Evolutionary conservation across 2,329 filamentous ascomycete species (phyloP), one percentile per base, ranked within the genome.

Genomic region (Podosphaera aphanis): DNA sequence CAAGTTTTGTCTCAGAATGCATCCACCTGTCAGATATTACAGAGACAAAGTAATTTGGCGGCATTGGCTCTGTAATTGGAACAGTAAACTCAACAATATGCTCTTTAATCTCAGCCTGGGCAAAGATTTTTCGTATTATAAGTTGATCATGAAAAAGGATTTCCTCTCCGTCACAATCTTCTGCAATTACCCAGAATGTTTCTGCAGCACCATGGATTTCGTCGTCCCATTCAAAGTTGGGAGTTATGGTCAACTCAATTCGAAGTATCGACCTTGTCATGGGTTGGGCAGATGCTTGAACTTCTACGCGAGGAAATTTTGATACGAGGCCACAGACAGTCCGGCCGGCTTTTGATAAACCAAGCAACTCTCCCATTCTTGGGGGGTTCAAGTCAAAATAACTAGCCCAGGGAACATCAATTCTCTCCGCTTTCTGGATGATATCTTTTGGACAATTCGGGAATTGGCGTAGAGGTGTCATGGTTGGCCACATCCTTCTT

Each of bases 401-500:
- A 60, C 74, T 92, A 49, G 70, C 72, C 85, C 88, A 98, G 1
- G 83, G 78, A 18, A 95, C 86, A 53, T 94, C 86, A 49, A 95
- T 93, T 53, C 86, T 74, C 65, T 98, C 90, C 2, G 86, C 80
- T 63, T 95, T 95, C 53, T 83, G 77, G 43, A 95, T 67, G 45
- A 95, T 83, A 48, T 95, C 88, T 36, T 76, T 69, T 2, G 86
- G 77, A 57, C 85, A 93, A 35, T 67, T 66, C 2, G 80, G 74
- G 58, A 98, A 98, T 57, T 98, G 90, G 46, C 90, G 76, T 27
- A 98, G 68, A 10, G 92, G 90, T 33, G 84, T 83, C 90, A 95
- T 98, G 5, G 88, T 95, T 13, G 88, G 86, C 90, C 90, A 98
- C 92, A 98, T 98, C 43, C 92, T 74, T 69, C 93, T 93, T 66